phyloP scores from a whole-genome alignment of 192 early-diverging fungal species.

The Geranomyces variabilis region DNA sequence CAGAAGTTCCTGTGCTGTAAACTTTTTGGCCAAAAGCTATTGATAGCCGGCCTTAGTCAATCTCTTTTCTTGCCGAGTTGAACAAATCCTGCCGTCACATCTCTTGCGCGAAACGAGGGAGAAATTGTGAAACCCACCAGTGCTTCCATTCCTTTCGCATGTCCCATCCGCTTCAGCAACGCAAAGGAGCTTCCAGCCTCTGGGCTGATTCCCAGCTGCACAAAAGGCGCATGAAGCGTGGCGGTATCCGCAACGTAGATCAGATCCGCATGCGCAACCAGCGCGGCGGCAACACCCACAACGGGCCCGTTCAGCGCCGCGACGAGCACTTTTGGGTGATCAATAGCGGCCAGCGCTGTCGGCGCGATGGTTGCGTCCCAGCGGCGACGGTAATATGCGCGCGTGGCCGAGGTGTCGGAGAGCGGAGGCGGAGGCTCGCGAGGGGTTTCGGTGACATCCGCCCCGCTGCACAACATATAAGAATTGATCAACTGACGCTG shows the following conservation, averaged over 20 bases:
- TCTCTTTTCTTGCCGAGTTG: no score
- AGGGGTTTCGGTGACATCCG: conserved; percentile 28
- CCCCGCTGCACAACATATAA: conserved; percentile 30
- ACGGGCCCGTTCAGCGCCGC: conserved; percentile 38
- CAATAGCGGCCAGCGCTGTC: conserved; percentile 1
- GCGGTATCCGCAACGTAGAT: conserved; percentile 35
- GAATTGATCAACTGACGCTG: background rate
- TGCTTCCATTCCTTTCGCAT: conserved; percentile 34
- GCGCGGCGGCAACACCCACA: conserved; percentile 32
- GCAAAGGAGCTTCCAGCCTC: conserved; percentile 33
- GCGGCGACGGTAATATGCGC: conserved; percentile 25
- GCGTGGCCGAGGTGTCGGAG: conserved; percentile 12
- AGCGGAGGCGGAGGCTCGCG: background rate
- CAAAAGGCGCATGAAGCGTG: conserved; percentile 38
- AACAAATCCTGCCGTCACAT: no score
- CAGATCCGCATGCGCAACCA: conserved; percentile 38
- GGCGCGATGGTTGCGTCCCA: conserved; percentile 23
- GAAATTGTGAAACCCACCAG: conserved; percentile 15
- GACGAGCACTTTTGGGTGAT: conserved; percentile 38
- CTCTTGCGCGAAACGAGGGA: no score
- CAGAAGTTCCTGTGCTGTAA: conserved; percentile 28
- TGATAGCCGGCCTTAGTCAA: background rate
- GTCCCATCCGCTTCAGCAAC: conserved; percentile 32
- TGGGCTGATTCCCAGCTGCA: conserved; percentile 33
- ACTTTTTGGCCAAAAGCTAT: conserved; percentile 35